Evolutionary conservation across 208 protist species (phyloP).

Genomic region (Strigomonas oncopelti): DNA sequence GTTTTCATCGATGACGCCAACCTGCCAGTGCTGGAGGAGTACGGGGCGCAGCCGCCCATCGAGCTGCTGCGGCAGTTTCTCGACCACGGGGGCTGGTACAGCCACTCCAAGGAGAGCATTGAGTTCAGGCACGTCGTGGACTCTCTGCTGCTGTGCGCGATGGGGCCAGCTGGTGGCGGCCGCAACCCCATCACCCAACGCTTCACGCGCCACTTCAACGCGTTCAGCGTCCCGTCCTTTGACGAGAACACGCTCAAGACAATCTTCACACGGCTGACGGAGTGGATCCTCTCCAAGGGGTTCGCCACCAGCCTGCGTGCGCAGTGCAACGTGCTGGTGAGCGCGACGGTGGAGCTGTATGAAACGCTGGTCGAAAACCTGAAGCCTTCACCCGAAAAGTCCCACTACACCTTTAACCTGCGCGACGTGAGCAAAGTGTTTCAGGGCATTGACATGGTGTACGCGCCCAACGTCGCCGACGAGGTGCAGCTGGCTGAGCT

Average conservation of each 20-base stretch:
- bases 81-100: constrained; percentile 96
- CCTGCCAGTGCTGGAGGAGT: constrained; percentile 94
- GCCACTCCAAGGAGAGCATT: constrained; percentile 89
- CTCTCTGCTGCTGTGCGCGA: constrained; percentile 89
- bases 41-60: constrained; percentile 95
- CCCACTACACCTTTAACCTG: constrained; percentile 98
- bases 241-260: constrained; percentile 84
- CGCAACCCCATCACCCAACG: constrained; percentile 92
- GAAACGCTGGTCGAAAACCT: constrained; percentile 87
- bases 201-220: constrained; percentile 95
- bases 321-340: constrained; percentile 64
- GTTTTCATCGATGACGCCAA: constrained; percentile 97
- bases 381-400: constrained; percentile 96
- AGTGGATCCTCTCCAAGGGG: constrained; percentile 88
- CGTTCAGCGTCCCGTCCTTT: constrained; percentile 88
- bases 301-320: constrained; percentile 55
- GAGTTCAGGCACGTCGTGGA: constrained; percentile 89
- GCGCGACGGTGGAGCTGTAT: constrained; percentile 91
- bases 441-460: constrained; percentile 88
- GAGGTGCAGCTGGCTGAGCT: constrained; percentile 69
- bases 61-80: constrained; percentile 96
- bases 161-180: constrained; percentile 94
- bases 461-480: constrained; percentile 67
- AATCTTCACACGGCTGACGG: constrained; percentile 90
- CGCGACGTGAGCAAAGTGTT: constrained; percentile 95